Percentiles rank a stretch among this genome's conserved stretches.
These are phyloP conservation scores for Rhodotorula sp. DNA, from an alignment of 1,284 basidiomycete genomes.

Conservation along the genomic window DNA sequence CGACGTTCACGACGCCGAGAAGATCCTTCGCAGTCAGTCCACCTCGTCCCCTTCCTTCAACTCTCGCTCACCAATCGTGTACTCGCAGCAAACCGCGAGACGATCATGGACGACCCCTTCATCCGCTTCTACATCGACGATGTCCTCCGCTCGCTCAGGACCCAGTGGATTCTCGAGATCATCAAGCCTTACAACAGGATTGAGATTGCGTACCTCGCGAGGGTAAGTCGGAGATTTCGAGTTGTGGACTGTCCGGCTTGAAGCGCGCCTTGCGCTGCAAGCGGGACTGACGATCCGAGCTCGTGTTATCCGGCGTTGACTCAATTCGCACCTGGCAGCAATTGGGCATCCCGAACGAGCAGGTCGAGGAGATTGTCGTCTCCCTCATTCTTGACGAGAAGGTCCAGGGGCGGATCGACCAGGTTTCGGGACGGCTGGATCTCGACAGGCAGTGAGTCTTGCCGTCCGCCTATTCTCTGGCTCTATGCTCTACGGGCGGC, in stretches of 20 bases:
- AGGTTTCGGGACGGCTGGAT: conserved; percentile 86
- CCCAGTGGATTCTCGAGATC: conserved; percentile 94
- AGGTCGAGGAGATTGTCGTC: conserved; percentile 90
- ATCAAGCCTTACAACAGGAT: conserved; percentile 95
- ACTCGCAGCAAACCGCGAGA: conserved; percentile 76
- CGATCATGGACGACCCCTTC: conserved; percentile 93
- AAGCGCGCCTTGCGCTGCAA: neutral
- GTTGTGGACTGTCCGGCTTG: neutral
- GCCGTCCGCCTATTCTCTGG: too few relatives aligned
- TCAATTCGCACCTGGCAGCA: conserved; percentile 58
- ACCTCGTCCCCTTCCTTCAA: neutral
- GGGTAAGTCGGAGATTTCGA: conserved; percentile 54
- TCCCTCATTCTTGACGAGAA: conserved; percentile 91
- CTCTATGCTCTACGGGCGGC: too few relatives aligned
- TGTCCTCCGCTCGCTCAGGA: conserved; percentile 83
- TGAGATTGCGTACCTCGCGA: conserved; percentile 84
- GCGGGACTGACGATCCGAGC: neutral
- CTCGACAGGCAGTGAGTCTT: conserved; percentile 79
- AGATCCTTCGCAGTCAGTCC: conserved; percentile 74
- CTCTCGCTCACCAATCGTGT: neutral
- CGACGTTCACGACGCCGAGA: conserved; percentile 94
- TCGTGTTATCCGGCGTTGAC: too few relatives aligned
- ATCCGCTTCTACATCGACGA: conserved; percentile 93
- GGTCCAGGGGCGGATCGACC: conserved; percentile 92
- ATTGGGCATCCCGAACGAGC: conserved; percentile 79